phyloP scores from a whole-genome alignment of 441 rosid genomes.

The Aleurites moluccanus region DNA sequence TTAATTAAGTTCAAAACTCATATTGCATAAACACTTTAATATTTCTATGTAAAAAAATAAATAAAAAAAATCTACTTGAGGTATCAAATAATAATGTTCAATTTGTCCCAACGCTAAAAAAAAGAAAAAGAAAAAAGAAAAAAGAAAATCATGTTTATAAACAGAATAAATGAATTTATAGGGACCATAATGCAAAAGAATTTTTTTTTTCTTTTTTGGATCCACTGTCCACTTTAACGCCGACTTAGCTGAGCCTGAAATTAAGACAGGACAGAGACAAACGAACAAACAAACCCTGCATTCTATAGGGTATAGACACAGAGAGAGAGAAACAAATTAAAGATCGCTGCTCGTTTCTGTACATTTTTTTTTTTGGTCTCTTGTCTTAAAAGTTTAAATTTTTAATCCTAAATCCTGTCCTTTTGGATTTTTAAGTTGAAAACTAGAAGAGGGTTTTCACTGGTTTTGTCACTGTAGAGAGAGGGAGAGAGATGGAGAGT shows the following conservation, averaged over 20 bases:
- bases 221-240: slow-evolving; percentile 14
- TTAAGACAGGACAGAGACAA: slow-evolving; percentile 18
- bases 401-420: not conserved
- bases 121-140: too few relatives aligned
- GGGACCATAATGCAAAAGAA: slow-evolving; percentile 11
- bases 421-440: slow-evolving; percentile 15
- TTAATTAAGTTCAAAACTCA: too few relatives aligned
- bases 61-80: too few relatives aligned
- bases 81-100: too few relatives aligned
- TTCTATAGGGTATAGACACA: not conserved
- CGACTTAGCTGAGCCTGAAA: not conserved
- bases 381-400: not conserved
- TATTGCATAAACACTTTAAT: too few relatives aligned
- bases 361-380: not conserved
- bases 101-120: too few relatives aligned
- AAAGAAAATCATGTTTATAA: too few relatives aligned
- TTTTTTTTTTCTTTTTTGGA: not conserved
- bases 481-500: slow-evolving; percentile 32
- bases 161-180: not conserved
- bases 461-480: not conserved
- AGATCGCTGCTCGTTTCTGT: not conserved
- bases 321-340: not conserved
- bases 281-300: slow-evolving; percentile 12
- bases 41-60: too few relatives aligned
- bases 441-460: slow-evolving; percentile 17